Conservation (phyloP, 1,284 basidiomycete species). For the Sporisorium graminicola region DNA sequence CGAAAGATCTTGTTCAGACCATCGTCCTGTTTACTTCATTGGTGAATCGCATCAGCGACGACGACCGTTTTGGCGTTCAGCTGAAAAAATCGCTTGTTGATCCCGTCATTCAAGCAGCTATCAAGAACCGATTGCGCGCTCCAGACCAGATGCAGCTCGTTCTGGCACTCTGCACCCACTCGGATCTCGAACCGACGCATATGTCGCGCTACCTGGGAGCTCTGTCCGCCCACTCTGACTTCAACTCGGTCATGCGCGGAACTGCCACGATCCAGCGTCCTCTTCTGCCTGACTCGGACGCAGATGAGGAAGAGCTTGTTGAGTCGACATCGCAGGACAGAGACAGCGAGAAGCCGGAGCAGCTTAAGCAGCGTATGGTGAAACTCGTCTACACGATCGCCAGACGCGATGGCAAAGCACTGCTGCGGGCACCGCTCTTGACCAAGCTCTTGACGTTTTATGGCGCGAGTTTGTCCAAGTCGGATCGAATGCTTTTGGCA, state of each 20-base stretch:
- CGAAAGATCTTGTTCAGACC: conserved; percentile 28
- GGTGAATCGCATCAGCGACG: conserved; percentile 12
- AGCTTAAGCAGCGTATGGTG: conserved; percentile 70
- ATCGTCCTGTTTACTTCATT: conserved; percentile 34
- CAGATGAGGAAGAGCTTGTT: conserved; percentile 65
- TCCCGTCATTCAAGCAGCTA: conserved; percentile 77
- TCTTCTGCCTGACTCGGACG: conserved; percentile 26
- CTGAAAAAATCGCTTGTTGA: conserved; percentile 79
- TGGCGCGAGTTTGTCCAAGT: conserved; percentile 76
- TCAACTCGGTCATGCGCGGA: conserved; percentile 35
- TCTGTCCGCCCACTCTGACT: conserved; percentile 49
- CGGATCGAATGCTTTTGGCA: conserved; percentile 79
- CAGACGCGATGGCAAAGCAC: conserved; percentile 79
- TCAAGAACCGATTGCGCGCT: conserved; percentile 76
- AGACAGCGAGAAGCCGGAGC: conserved; percentile 1
- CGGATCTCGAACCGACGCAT: conserved; percentile 21
- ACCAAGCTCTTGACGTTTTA: conserved; percentile 82
- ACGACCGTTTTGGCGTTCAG: conserved; percentile 12
- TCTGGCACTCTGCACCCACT: conserved; percentile 69
- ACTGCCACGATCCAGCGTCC: conserved; percentile 54
- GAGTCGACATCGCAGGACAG: conserved; percentile 3
- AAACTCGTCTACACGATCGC: conserved; percentile 78
- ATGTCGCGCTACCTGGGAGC: conserved; percentile 50
- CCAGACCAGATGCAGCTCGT: conserved; percentile 73
- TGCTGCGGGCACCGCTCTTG: conserved; percentile 84